These are phyloP conservation scores for Cryptococcus sp. DNA, from an alignment of 1,284 basidiomycete species.

Conservation along the genomic window DNA sequence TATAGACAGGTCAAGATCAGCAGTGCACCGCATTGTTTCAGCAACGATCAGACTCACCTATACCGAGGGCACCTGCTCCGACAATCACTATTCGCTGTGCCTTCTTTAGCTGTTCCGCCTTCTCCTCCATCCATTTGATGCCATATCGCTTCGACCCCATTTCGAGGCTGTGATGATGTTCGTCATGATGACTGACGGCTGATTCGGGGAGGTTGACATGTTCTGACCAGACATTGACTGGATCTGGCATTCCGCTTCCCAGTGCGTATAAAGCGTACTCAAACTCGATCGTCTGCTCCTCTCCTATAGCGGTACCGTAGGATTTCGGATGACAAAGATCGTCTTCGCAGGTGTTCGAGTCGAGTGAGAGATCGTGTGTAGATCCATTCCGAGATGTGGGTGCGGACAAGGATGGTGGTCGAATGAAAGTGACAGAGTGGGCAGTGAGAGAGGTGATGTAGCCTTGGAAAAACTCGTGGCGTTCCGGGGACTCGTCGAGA, in stretches of 20 bases:
- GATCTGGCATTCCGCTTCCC: slow-evolving; percentile 49
- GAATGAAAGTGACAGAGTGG: slow-evolving; percentile 57
- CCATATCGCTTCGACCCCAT: slow-evolving; percentile 43
- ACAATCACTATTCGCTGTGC: slow-evolving; percentile 53
- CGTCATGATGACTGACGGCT: slow-evolving; percentile 10
- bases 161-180: slow-evolving; percentile 19
- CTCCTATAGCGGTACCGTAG: slow-evolving; percentile 27
- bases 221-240: slow-evolving; percentile 49
- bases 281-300: slow-evolving; percentile 46
- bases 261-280: slow-evolving; percentile 56
- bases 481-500: slow-evolving; percentile 12
- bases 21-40: neutral
- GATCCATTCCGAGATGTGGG: neutral
- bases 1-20: slow-evolving; percentile 12
- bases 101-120: slow-evolving; percentile 37
- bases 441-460: slow-evolving; percentile 57
- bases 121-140: slow-evolving; percentile 31
- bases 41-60: slow-evolving; percentile 44
- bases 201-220: slow-evolving; percentile 3
- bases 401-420: slow-evolving; percentile 12
- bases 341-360: neutral
- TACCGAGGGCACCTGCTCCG: slow-evolving; percentile 57
- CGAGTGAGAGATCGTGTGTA: neutral
- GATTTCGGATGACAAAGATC: slow-evolving; percentile 10
- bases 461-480: slow-evolving; percentile 56